Evolutionary conservation across 2,329 filamentous ascomycete genomes (phyloP), one percentile per base, ranked within the genome.

Genomic region (Apiospora phragmitis): DNA sequence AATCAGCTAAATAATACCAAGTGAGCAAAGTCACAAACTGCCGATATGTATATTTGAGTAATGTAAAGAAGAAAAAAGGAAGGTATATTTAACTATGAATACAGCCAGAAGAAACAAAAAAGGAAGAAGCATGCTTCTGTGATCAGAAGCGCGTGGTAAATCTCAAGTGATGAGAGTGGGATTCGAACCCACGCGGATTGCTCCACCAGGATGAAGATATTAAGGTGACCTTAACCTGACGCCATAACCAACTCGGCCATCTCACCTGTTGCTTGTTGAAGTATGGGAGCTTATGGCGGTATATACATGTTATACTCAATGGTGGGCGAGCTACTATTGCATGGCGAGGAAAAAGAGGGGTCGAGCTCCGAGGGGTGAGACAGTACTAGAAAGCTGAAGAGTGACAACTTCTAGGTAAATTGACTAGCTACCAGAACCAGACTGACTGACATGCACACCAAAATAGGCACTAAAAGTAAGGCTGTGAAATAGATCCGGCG

Each of bases 131-230:
- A 47, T 8, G 35, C 55, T 62, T 62, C 32, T 62, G 55, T 62
- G 9, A 32, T 38, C 55, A 62, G 55, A 62, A 62, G 55, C 32
- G 32, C 55, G 55, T 62, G 55, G 55, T 62, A 62, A 11, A n/a
- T 38, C 21, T 38, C 32, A 24, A 62, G 16, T 75, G 75, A 77
- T 72, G 72, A 77, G 75, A 77, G 75, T 77, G 75, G 75, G 75
- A 77, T 73, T 77, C 73, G 75, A 77, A 77, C 76, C 76, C 75
- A 77, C 75, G 75, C 73, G 75, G 75, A 77, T 72, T 71, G 65
- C 71, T 70, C 67, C 67, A 72, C 71, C 65, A 67, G 65, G 65
- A 67, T 55, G 32, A 32, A 55, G 43, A 16, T 68, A 35, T 68
- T 42, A 68, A 68, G 67, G 67, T 68, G 32, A 68, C 67, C 67